These are phyloP conservation scores for Tillandsia leiboldiana DNA, from an alignment of 176 grass and related monocot genomes.

Conservation along the genomic window DNA sequence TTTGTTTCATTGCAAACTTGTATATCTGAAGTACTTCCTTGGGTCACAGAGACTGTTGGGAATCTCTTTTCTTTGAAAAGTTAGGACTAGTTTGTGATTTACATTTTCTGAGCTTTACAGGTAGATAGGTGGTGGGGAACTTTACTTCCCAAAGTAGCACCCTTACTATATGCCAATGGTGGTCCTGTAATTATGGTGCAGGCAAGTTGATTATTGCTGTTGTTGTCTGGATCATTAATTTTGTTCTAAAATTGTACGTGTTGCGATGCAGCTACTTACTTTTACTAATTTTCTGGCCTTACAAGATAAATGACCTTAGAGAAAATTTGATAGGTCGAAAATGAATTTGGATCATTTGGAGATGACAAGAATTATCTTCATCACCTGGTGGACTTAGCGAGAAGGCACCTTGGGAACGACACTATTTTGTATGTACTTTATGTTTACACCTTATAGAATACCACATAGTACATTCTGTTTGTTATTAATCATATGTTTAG, in stretches of 20 bases:
- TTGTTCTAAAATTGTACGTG: constrained; percentile 14
- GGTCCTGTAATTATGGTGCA: constrained; percentile 93
- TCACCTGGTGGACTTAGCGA: constrained; percentile 61
- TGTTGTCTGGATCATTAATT: not conserved
- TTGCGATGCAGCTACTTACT: not conserved
- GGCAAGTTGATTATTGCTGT: constrained; percentile 37
- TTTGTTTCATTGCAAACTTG: too few species aligned
- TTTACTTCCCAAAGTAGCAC: constrained; percentile 63
- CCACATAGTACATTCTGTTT: too few species aligned
- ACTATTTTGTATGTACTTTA: constrained; percentile 52
- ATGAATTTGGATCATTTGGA: constrained; percentile 95
- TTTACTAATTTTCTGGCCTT: constrained; percentile 2
- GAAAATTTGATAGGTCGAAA: constrained; percentile 64
- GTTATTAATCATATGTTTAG: too few species aligned
- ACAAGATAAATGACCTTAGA: constrained; percentile 21
- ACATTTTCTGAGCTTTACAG: constrained; percentile 29
- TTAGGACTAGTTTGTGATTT: not conserved
- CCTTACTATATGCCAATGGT: constrained; percentile 70
- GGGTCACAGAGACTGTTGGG: not conserved
- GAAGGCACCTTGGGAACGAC: constrained; percentile 60
- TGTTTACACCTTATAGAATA: not conserved
- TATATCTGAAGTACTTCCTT: too few species aligned
- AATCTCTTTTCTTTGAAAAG: not conserved
- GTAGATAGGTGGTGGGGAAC: constrained; percentile 87
- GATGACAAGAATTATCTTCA: constrained; percentile 82